Base-by-base conservation (phyloP, 805 yeast genomes). In the Suhomyces tanzawaensis region DNA sequence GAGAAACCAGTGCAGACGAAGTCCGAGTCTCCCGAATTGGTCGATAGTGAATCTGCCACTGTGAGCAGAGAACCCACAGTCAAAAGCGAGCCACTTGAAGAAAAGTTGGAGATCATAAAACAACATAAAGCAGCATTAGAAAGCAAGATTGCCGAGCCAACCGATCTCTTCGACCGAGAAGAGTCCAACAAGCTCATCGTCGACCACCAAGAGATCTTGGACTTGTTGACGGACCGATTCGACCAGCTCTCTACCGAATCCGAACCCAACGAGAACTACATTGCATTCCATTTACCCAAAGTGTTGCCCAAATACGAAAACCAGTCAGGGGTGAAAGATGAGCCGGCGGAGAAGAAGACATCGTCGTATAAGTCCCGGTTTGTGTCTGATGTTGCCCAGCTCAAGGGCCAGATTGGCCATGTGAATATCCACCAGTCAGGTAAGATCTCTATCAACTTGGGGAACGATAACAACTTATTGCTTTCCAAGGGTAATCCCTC, bases 361-460 rank as follows among this genome's bases (percentile, higher is more conserved):
- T n/a, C 32, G 14, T 25, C 11, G 4, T 26, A 33, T 9, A 33
- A 25, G 29, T 28, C 38, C 7, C 19, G 30, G 9, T 35, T 21
- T 12, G 28, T 29, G 4, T 22, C 32, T 12, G 22, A 19, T 2
- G 22, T 27, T 12, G 11, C 39, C 6, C 39, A 23, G 4, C 38
- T 51, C 32, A 47, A 46, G 7, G 96, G 96, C 1, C 69, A 69
- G 38, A 71, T 88, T 26, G 97, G 97, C 4, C 70, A 75, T 7
- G 53, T 91, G 23, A 76, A 91, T 39, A 69, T 82, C 32, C 96
- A 90, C 58, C 77, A 81, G 52, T 86, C 96, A 1, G 98, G 98
- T 3, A 85, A 77, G 55, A 58, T 88, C 15, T 72, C 95, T 3
- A 74, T 90, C 58, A 74, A 78, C 42, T 64, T 91, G 26, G 96